Conservation (phyloP, 306 rosid genomes). For the Malus orientalis region DNA sequence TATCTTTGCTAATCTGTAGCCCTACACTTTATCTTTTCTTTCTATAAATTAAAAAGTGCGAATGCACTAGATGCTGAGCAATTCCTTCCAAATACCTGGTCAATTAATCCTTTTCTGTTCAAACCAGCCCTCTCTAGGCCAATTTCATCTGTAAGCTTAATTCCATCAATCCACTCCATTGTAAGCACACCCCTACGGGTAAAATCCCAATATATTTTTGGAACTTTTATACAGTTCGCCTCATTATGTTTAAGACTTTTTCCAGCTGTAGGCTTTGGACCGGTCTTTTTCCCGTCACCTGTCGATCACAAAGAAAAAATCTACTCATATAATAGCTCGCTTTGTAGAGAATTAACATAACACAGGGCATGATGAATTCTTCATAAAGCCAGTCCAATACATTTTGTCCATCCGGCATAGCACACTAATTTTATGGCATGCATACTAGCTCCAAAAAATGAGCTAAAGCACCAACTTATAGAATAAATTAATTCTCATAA, state of each 20-base stretch:
- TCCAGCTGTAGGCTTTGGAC: conserved; percentile 27
- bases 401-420: not conserved
- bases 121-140: conserved; percentile 55
- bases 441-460: not conserved
- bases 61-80: conserved; percentile 13
- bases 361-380: not conserved
- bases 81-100: conserved; percentile 49
- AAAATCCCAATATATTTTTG: conserved; percentile 86
- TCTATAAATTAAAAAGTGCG: not conserved
- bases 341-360: not conserved
- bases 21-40: not conserved
- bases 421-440: not conserved
- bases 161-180: conserved; percentile 97
- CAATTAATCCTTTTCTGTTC: conserved; percentile 76
- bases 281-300: conserved; percentile 32
- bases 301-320: not conserved
- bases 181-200: conserved; percentile 73
- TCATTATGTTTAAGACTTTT: conserved; percentile 15
- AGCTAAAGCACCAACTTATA: not conserved
- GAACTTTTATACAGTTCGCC: conserved; percentile 54
- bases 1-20: not conserved
- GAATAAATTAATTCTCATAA: not conserved
- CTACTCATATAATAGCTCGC: not conserved
- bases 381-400: not conserved
- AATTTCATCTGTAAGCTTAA: conserved; percentile 83